Evolutionary conservation across 2,329 filamentous ascomycete species (phyloP).

Genomic region (Rosellinia necatrix): DNA sequence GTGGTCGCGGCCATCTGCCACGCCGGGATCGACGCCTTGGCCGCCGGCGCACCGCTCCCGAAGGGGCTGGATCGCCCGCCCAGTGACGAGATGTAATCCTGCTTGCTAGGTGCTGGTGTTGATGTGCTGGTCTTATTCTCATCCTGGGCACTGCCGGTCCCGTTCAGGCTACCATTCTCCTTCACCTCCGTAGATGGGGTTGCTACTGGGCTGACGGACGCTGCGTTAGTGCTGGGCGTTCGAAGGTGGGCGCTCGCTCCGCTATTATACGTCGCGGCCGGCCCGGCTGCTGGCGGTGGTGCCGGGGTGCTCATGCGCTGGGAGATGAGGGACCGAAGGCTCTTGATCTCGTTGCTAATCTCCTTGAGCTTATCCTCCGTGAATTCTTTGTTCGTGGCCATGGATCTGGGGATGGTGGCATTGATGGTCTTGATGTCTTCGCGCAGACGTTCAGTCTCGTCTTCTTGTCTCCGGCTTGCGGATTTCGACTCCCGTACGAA

Average conservation of each 20-base stretch:
- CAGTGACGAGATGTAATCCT: slow-evolving; percentile 43
- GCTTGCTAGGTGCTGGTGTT: slow-evolving; percentile 34
- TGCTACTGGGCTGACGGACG: slow-evolving; percentile 25
- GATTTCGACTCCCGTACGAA: slow-evolving; percentile 83
- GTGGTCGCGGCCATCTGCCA: slow-evolving; percentile 77
- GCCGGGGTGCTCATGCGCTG: slow-evolving; percentile 57
- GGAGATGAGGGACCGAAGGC: slow-evolving; percentile 83
- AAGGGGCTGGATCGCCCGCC: slow-evolving; percentile 53
- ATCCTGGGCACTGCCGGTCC: slow-evolving; percentile 28
- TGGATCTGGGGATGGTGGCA: slow-evolving; percentile 83
- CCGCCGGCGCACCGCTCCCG: slow-evolving; percentile 51
- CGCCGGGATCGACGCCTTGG: slow-evolving; percentile 73
- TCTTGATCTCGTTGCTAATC: slow-evolving; percentile 84
- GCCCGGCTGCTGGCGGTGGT: slow-evolving; percentile 6
- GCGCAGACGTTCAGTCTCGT: slow-evolving; percentile 82
- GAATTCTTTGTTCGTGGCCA: slow-evolving; percentile 84
- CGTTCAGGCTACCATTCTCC: slow-evolving; percentile 32
- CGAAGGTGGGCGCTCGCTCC: slow-evolving; percentile 27
- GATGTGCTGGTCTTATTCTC: slow-evolving; percentile 31
- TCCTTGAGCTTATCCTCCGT: slow-evolving; percentile 83
- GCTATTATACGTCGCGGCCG: slow-evolving; percentile 11
- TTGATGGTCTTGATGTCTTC: slow-evolving; percentile 85
- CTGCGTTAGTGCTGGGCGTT: slow-evolving; percentile 25
- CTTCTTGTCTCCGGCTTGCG: slow-evolving; percentile 79
- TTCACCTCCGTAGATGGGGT: slow-evolving; percentile 34